Conservation (phyloP, 768 basidiomycete genomes). For the Tulasnella sp. region DNA sequence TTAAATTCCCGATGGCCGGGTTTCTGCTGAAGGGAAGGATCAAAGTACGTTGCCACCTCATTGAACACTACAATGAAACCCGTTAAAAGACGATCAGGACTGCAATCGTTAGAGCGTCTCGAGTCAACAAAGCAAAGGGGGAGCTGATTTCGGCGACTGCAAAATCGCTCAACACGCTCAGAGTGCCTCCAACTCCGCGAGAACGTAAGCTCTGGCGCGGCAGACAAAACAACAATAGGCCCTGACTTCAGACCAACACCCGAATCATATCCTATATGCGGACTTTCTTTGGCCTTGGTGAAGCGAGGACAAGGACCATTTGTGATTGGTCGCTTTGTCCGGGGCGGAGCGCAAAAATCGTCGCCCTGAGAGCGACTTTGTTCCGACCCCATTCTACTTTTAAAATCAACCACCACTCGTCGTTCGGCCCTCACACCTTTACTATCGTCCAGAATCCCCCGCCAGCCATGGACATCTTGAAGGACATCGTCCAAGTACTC, state of each 20-base stretch:
- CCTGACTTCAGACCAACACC: background rate
- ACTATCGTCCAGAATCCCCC: background rate
- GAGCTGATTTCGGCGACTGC: background rate
- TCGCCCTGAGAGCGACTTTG: background rate
- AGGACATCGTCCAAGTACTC: background rate
- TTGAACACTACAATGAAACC: background rate
- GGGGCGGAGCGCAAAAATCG: background rate
- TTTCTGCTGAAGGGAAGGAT: background rate
- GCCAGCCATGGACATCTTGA: background rate
- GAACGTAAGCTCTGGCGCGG: background rate
- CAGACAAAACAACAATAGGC: background rate
- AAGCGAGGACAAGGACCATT: background rate
- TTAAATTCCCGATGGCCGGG: no score
- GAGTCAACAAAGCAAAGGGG: background rate
- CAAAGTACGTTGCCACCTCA: background rate
- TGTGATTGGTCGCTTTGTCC: background rate
- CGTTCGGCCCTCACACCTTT: background rate
- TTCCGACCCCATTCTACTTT: background rate
- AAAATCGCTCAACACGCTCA: background rate
- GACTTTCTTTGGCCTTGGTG: background rate
- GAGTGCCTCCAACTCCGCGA: background rate
- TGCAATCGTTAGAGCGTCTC: background rate
- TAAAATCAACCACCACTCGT: background rate
- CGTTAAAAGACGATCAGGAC: background rate
- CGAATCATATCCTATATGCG: background rate